phyloP scores from a whole-genome alignment of 1,139 yeast genomes.

The Candida gigantensis region DNA sequence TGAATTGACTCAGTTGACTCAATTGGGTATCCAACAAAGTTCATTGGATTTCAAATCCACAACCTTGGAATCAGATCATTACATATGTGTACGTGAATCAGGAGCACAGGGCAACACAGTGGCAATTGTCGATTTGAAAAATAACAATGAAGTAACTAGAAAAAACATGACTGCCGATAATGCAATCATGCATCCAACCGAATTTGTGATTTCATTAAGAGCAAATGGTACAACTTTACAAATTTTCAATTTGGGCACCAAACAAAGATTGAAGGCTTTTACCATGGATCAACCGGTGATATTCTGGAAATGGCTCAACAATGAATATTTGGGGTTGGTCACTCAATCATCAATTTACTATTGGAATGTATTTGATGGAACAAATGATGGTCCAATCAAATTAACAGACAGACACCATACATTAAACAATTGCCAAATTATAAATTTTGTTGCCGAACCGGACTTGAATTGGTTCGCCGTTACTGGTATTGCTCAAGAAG shows the following conservation, averaged over 20 bases:
- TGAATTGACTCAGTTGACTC: constrained; percentile 85
- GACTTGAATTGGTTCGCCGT: constrained; percentile 91
- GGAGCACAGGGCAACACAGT: constrained; percentile 80
- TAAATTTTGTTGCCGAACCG: constrained; percentile 83
- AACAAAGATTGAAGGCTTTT: constrained; percentile 86
- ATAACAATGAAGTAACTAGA: constrained; percentile 71
- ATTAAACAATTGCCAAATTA: constrained; percentile 81
- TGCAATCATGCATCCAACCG: constrained; percentile 92
- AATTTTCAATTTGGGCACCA: constrained; percentile 84
- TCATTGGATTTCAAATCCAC: constrained; percentile 92
- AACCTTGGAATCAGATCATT: constrained; percentile 89
- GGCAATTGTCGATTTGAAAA: constrained; percentile 83
- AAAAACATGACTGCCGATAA: constrained; percentile 97
- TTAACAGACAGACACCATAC: constrained; percentile 84
- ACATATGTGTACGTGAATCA: constrained; percentile 84
- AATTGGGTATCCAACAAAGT: constrained; percentile 78
- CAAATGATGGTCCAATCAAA: constrained; percentile 71
- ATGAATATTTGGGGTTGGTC: constrained; percentile 75
- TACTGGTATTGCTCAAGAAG: constrained; percentile 93
- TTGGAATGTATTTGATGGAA: constrained; percentile 87
- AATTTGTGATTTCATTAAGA: constrained; percentile 86
- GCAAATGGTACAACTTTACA: constrained; percentile 97
- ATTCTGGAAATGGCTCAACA: constrained; percentile 92
- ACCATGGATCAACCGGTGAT: constrained; percentile 87
- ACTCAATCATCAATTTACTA: constrained; percentile 74